Evolutionary conservation across 768 basidiomycete genomes (phyloP).

Genomic region (Suillus subluteus): DNA sequence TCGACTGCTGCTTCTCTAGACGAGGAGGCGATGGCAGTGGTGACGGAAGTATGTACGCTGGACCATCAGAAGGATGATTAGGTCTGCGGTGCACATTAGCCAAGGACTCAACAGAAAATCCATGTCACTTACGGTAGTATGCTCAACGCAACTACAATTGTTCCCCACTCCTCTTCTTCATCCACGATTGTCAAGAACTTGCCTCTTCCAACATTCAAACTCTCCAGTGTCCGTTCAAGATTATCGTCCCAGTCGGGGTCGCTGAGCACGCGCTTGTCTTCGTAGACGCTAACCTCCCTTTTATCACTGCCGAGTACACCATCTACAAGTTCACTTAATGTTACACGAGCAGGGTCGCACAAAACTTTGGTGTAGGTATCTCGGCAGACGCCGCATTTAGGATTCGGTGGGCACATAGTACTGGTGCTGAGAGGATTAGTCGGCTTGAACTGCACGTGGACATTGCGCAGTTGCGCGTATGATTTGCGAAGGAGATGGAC

Average conservation of each 20-base stretch:
- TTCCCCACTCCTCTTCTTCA: conserved; percentile 78
- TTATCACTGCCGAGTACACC: conserved; percentile 57
- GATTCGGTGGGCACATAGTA: conserved; percentile 69
- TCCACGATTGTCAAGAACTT: conserved; percentile 90
- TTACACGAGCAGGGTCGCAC: conserved; percentile 73
- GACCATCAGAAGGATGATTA: conserved; percentile 54
- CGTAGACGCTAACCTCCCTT: conserved; percentile 79
- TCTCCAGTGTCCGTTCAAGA: conserved; percentile 74
- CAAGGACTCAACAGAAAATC: background rate
- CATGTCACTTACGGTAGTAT: conserved; percentile 64
- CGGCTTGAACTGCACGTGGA: conserved; percentile 80
- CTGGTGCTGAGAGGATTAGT: conserved; percentile 77
- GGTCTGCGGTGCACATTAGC: conserved; percentile 41
- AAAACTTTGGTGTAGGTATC: conserved; percentile 78
- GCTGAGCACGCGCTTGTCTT: conserved; percentile 83
- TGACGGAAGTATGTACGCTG: conserved; percentile 64
- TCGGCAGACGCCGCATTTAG: conserved; percentile 81
- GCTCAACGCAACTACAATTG: conserved; percentile 71
- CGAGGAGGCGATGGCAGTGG: conserved; percentile 62
- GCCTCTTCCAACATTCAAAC: conserved; percentile 77
- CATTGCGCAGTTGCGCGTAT: conserved; percentile 65
- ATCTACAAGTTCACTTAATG: conserved; percentile 72
- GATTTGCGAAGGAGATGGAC: conserved; percentile 77
- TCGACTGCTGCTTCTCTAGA: conserved; percentile 40
- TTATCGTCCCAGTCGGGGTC: conserved; percentile 98